phyloP scores from a whole-genome alignment of 139 green algal species.

The Tetradesmus obliquus region DNA sequence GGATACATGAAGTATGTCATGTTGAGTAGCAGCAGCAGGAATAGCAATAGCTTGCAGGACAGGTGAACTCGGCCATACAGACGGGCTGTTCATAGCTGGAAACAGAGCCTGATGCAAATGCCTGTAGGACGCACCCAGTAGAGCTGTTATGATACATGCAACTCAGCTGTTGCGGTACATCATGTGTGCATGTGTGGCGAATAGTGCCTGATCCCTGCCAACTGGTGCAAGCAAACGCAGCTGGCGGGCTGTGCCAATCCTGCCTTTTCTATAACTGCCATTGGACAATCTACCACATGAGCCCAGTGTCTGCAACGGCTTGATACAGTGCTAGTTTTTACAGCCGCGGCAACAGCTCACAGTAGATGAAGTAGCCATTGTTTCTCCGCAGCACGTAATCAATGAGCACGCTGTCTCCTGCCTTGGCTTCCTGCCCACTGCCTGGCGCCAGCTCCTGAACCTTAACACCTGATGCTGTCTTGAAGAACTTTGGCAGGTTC shows the following conservation, averaged over 20 bases:
- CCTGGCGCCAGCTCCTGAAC: conserved; percentile 66
- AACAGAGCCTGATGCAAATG: neutral
- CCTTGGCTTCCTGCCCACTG: conserved; percentile 29
- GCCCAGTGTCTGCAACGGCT: neutral
- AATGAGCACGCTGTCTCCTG: conserved; percentile 72
- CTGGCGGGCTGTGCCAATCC: neutral
- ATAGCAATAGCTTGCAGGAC: neutral
- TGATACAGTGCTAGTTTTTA: neutral
- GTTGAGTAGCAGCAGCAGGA: neutral
- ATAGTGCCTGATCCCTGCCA: no score
- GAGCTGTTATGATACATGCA: no score
- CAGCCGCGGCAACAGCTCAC: neutral
- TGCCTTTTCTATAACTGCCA: neutral
- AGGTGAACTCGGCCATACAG: neutral
- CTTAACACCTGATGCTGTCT: conserved; percentile 21
- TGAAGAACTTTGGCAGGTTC: conserved; percentile 39
- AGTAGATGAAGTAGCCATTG: conserved; percentile 76
- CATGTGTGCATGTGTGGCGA: no score
- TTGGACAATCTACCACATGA: neutral
- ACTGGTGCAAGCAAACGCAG: neutral
- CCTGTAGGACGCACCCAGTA: neutral
- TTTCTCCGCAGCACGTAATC: conserved; percentile 81
- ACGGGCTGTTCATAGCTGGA: neutral
- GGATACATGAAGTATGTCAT: neutral
- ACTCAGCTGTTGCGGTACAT: no score